A percentile compares a stretch with the other conserved stretches of the same genome.
Evolutionary conservation across 1,284 basidiomycete genomes (phyloP).

Genomic region (Irpex sp.): DNA sequence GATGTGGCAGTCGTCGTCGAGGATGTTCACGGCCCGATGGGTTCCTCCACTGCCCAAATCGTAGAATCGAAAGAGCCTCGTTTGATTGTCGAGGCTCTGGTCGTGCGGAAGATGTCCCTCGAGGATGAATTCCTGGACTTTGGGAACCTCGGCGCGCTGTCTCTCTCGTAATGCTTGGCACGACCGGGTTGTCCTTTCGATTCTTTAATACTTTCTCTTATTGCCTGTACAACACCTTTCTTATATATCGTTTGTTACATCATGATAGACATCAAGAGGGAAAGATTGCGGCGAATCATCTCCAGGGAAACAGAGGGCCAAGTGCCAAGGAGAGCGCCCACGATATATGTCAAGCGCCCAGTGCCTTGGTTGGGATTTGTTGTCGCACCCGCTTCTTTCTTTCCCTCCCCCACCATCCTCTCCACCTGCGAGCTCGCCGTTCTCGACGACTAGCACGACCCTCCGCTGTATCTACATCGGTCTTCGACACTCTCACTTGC

Average conservation of each 20-base stretch:
- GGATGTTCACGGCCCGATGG: too few species aligned
- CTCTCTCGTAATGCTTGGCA: constrained; percentile 24
- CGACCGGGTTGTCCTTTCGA: not conserved
- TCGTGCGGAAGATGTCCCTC: constrained; percentile 68
- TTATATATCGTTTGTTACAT: not conserved
- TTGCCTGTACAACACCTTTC: not conserved
- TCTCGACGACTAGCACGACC: not conserved
- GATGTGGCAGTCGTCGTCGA: too few species aligned
- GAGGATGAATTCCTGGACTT: constrained; percentile 76
- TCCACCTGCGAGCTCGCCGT: not conserved
- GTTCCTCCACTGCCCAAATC: not conserved
- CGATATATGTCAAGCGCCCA: not conserved
- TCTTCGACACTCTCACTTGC: not conserved
- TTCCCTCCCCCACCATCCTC: constrained; percentile 1
- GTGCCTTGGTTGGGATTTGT: not conserved
- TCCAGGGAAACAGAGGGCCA: not conserved
- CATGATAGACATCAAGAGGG: not conserved
- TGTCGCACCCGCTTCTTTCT: not conserved
- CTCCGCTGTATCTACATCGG: not conserved
- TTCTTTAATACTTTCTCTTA: not conserved
- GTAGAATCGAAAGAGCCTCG: constrained; percentile 33
- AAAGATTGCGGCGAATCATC: not conserved
- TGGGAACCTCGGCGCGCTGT: constrained; percentile 44
- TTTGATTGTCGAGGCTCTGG: constrained; percentile 75
- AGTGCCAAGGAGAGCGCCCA: not conserved